phyloP scores from a whole-genome alignment of 257 asterid genomes.

The Lycium ferocissimum region DNA sequence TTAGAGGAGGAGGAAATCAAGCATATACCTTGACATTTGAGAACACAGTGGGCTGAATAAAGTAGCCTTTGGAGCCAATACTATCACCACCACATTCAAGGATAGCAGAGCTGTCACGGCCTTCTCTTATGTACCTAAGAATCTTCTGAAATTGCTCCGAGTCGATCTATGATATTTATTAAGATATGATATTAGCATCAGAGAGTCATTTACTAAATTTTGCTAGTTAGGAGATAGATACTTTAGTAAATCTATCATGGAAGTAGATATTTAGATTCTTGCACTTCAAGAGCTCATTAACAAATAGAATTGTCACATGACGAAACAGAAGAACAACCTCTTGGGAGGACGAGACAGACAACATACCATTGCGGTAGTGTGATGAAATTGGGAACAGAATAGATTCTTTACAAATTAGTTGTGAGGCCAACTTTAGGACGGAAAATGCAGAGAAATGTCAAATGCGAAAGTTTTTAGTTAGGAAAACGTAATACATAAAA shows the following conservation, averaged over 20 bases:
- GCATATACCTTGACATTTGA: constrained; percentile 72
- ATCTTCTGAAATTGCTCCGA: constrained; percentile 69
- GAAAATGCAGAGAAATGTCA: background rate
- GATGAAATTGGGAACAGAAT: background rate
- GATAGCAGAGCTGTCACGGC: constrained; percentile 61
- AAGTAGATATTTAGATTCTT: background rate
- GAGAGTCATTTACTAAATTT: constrained; percentile 9
- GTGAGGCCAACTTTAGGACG: background rate
- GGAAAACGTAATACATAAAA: background rate
- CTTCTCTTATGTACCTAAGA: constrained; percentile 69
- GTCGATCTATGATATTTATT: constrained; percentile 56
- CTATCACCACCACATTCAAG: constrained; percentile 81
- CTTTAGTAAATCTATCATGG: background rate
- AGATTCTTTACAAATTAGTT: background rate
- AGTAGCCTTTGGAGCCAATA: constrained; percentile 73
- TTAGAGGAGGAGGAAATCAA: background rate
- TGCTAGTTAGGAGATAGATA: background rate
- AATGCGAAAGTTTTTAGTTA: background rate
- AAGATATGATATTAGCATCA: background rate
- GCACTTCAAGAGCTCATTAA: background rate
- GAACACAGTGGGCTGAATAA: constrained; percentile 77
- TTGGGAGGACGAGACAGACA: background rate
- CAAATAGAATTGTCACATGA: background rate
- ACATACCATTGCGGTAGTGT: background rate
- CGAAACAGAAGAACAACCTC: background rate